Percentiles rank a stretch among this genome's conserved stretches.
Conservation (phyloP, 371 early-diverging fungal species). For the Mortierella sp. region DNA sequence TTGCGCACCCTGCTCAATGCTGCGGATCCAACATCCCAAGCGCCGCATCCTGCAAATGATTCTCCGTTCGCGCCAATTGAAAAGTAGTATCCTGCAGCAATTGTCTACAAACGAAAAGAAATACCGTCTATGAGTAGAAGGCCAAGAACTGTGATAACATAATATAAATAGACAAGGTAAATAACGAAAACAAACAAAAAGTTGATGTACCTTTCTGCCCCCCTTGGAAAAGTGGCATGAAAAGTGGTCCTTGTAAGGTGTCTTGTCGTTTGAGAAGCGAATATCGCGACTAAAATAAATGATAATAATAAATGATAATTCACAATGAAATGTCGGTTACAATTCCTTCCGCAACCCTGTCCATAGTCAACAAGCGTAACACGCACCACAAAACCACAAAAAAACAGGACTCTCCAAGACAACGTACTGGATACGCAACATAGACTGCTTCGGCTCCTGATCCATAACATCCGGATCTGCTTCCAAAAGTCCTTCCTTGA, state of each 20-base stretch:
- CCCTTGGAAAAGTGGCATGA: slow-evolving; percentile 65
- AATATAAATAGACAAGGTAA: not conserved
- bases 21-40: slow-evolving; percentile 62
- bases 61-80: slow-evolving; percentile 60
- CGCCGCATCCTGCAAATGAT: slow-evolving; percentile 62
- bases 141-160: not conserved
- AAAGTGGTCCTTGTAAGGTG: slow-evolving; percentile 67
- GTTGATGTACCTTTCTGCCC: slow-evolving; percentile 61
- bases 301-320: not conserved
- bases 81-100: slow-evolving; percentile 66
- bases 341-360: too few species aligned
- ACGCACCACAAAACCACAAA: not conserved
- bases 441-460: slow-evolving; percentile 64
- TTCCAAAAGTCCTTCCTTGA: slow-evolving; percentile 61
- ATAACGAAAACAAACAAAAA: not conserved
- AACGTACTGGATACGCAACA: slow-evolving; percentile 66
- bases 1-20: slow-evolving; percentile 59
- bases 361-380: not conserved
- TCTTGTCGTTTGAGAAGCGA: slow-evolving; percentile 70
- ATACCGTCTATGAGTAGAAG: not conserved
- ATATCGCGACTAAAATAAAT: slow-evolving; percentile 64
- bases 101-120: slow-evolving; percentile 22
- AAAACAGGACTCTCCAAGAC: not conserved
- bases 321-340: not conserved
- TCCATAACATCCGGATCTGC: slow-evolving; percentile 64